Evolutionary conservation across 208 protist species (phyloP).

Genomic region (Lotmaria passim): DNA sequence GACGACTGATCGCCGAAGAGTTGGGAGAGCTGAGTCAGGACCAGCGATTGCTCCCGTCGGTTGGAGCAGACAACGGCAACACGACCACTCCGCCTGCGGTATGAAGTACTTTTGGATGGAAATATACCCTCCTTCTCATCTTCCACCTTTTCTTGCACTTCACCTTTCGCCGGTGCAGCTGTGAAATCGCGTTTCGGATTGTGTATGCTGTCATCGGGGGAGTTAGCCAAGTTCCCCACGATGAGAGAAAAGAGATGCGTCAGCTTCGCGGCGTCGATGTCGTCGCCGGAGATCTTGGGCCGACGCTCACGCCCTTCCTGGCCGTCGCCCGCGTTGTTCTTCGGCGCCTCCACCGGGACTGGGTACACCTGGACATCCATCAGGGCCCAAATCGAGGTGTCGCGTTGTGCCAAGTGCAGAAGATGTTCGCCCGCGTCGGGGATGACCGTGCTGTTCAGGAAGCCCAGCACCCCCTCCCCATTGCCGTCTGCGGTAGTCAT

Average conservation of each 20-base stretch:
- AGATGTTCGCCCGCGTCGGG: constrained; percentile 42
- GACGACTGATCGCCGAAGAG: constrained; percentile 33
- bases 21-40: constrained; percentile 38
- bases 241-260: constrained; percentile 33
- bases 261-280: constrained; percentile 51
- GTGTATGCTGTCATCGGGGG: neutral
- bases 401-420: constrained; percentile 38
- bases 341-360: constrained; percentile 25
- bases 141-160: neutral
- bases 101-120: too few relatives aligned
- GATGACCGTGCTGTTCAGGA: constrained; percentile 52
- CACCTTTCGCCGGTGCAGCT: neutral
- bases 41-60: constrained; percentile 60
- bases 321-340: constrained; percentile 1
- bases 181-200: neutral
- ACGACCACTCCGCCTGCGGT: constrained; percentile 14
- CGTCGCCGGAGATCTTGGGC: constrained; percentile 34
- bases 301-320: neutral
- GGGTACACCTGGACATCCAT: constrained; percentile 41
- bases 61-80: constrained; percentile 61
- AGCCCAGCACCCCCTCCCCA: constrained; percentile 42
- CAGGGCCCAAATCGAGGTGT: constrained; percentile 37
- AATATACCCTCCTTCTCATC: too few relatives aligned
- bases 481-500: constrained; percentile 49
- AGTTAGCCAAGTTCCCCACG: constrained; percentile 18